Conservation (phyloP, 148 eudicot genomes). For the Selenicereus undatus region DNA sequence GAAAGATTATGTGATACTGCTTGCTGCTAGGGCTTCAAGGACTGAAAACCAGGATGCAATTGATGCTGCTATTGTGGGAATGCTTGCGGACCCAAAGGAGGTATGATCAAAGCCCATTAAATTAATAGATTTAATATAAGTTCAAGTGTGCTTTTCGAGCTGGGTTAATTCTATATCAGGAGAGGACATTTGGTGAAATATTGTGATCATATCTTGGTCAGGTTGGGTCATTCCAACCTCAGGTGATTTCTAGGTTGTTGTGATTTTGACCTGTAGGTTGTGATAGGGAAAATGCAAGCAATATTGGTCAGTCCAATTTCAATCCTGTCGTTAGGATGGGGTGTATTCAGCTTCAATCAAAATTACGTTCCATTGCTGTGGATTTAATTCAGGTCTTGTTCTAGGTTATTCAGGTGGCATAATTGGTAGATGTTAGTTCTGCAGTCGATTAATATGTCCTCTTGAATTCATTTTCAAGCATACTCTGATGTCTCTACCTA, state of each 20-base stretch:
- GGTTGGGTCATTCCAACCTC: too few species aligned
- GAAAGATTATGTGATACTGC: slow-evolving; percentile 47
- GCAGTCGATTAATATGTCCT: not conserved
- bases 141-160: too few species aligned
- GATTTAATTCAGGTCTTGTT: not conserved
- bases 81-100: slow-evolving; percentile 82
- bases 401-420: not conserved
- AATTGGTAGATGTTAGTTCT: not conserved
- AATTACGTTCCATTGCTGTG: not conserved
- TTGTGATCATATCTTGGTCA: not conserved
- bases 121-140: not conserved
- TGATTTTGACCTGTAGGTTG: not conserved
- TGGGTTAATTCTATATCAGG: too few species aligned
- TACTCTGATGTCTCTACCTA: not conserved
- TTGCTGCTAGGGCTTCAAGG: slow-evolving; percentile 79
- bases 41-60: slow-evolving; percentile 81
- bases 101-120: slow-evolving; percentile 23
- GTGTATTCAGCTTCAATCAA: too few species aligned
- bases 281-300: not conserved
- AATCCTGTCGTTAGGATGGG: not conserved
- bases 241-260: not conserved
- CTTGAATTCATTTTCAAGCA: not conserved
- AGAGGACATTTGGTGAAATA: too few species aligned
- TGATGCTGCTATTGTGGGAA: slow-evolving; percentile 69
- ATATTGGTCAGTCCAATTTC: not conserved